Base-by-base conservation (phyloP, 108 stramenopile genomes). In the Parietichytrium sp. region DNA sequence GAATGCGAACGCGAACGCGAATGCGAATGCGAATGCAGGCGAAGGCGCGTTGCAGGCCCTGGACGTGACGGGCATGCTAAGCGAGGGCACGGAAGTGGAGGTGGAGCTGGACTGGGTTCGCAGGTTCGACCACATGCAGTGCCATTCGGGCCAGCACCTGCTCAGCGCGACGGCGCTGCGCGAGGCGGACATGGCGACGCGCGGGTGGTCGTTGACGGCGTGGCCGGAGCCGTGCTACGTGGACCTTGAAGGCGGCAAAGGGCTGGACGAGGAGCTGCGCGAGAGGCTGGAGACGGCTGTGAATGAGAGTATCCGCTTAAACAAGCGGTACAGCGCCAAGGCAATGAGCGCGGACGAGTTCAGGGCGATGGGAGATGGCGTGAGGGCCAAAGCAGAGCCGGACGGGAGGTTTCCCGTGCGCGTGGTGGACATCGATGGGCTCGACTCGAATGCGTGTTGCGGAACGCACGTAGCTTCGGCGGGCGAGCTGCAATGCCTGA, bases 121-220 rank as follows among this genome's bases (percentile, higher is more conserved):
- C 31, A 30, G 84, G 25, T 52, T 25, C 18, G 84, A 81, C 47
- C 81, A 81, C 55, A 81, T 81, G 80, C 33, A 55, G 3, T 81
- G 82, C 72, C 84, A 85, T 51, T 82, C 84, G 49, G 84, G 52
- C 16, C 84, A 85, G 55, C 84, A 85, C 72, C 55, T 85, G 42
- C 25, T 72, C 55, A 77, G 31, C 29, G 84, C 84, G n/a, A 81
- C 82, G 15, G 81, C 81, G 31, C 38, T 81, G 31, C 26, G 26
- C 48, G 45, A 80, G 12, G 27, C 26, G 29, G 81, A 47, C 0
- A 29, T 31, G 25, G 47, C 48, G 3, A 31, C 52, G 3, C 29
- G 33, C 29, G 82, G 80, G 8, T 61, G 47, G 55, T 72, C 47
- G 36, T 45, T 81, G 27, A 8, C 23, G 30, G 36, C 54, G 15